A percentile compares a stretch with the other conserved stretches of the same genome.
Conservation (phyloP, 2,329 filamentous ascomycete genomes). For the Diaporthe aspalathi region DNA sequence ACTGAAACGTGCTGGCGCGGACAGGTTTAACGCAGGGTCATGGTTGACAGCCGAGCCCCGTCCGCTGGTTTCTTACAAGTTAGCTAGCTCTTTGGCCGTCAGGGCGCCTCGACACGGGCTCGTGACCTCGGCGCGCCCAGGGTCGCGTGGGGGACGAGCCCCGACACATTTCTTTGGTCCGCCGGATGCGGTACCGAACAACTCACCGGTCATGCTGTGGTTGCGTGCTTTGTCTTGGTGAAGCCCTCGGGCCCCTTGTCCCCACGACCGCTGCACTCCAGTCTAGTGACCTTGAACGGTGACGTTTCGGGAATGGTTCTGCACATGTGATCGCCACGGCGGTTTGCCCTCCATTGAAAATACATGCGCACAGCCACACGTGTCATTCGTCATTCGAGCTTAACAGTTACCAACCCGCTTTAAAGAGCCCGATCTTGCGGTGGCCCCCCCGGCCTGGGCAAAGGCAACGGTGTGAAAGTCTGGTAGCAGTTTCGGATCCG, state of each 20-base stretch:
- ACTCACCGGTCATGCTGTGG: not conserved
- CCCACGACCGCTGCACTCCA: not conserved
- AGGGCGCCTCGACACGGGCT: conserved; percentile 14
- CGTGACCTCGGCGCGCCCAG: conserved; percentile 12
- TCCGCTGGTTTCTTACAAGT: not conserved
- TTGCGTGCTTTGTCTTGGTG: conserved; percentile 7
- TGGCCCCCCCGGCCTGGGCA: not conserved
- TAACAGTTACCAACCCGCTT: not conserved
- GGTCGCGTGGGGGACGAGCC: conserved; percentile 22
- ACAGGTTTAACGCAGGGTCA: conserved; percentile 4
- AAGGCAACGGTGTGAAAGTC: not conserved
- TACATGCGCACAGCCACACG: not conserved
- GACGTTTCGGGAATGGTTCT: not conserved
- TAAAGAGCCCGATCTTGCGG: not conserved
- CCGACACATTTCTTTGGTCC: not conserved
- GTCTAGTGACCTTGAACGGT: not conserved
- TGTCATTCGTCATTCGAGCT: not conserved
- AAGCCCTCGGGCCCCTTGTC: not conserved
- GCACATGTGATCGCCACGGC: not conserved
- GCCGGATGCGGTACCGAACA: not conserved
- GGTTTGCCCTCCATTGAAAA: not conserved
- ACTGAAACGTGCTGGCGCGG: conserved; percentile 12
- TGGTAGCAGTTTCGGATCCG: conserved; percentile 7
- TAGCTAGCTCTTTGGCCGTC: not conserved
- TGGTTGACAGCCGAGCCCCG: conserved; percentile 17